phyloP scores from a whole-genome alignment of 768 basidiomycete genomes.

The Baorangia bicolor region DNA sequence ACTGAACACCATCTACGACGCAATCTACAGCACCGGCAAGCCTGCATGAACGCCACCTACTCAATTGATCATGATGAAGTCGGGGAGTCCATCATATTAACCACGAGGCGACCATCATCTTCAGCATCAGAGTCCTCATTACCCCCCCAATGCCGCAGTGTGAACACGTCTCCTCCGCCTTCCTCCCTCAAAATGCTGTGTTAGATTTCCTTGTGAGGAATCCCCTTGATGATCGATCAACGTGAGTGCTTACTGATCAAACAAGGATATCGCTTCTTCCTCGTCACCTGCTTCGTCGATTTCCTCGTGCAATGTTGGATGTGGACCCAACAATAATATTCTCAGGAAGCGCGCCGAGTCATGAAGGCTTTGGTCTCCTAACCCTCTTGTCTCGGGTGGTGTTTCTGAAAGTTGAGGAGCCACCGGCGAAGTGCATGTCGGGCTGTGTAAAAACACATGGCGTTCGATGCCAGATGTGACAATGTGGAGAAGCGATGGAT shows the following conservation, averaged over 20 bases:
- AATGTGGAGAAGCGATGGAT: slow-evolving; percentile 66
- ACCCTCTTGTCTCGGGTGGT: slow-evolving; percentile 44
- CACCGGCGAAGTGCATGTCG: slow-evolving; percentile 56
- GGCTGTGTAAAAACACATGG: slow-evolving; percentile 65
- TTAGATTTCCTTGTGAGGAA: slow-evolving; percentile 7
- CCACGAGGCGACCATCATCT: slow-evolving; percentile 21
- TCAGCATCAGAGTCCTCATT: slow-evolving; percentile 26
- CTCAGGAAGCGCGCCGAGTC: slow-evolving; percentile 40
- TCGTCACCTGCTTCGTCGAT: slow-evolving; percentile 40
- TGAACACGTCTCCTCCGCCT: slow-evolving; percentile 56
- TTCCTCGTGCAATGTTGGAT: slow-evolving; percentile 31
- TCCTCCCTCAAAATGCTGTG: slow-evolving; percentile 59
- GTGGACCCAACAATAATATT: slow-evolving; percentile 31
- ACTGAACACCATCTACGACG: slow-evolving; percentile 3
- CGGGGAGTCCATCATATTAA: slow-evolving; percentile 25
- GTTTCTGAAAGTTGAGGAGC: slow-evolving; percentile 45
- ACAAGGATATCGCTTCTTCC: slow-evolving; percentile 55
- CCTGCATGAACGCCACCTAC: slow-evolving; percentile 6
- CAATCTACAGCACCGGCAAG: slow-evolving; percentile 7
- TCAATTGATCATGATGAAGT: slow-evolving; percentile 9
- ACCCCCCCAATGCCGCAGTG: slow-evolving; percentile 40
- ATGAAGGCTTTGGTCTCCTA: slow-evolving; percentile 36
- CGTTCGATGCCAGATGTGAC: slow-evolving; percentile 75
- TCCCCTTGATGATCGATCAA: neutral
- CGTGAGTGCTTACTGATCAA: slow-evolving; percentile 66